Conservation (phyloP, 306 rosid species). For the Gleditsia sinensis region DNA sequence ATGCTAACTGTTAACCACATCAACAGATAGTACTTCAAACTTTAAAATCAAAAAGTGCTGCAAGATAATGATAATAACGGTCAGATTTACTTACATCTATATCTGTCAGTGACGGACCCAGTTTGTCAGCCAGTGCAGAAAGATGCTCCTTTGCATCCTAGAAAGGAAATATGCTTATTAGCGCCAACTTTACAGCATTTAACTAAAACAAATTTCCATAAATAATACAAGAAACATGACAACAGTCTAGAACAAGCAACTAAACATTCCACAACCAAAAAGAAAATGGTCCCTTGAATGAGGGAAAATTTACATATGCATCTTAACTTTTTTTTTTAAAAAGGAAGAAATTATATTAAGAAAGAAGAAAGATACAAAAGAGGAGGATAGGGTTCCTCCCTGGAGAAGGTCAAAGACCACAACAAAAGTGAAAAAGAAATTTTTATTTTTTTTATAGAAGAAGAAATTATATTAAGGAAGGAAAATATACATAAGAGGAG, state of each 20-base stretch:
- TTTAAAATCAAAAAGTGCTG: conserved; percentile 15
- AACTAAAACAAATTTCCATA: conserved; percentile 6
- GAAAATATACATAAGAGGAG: neutral
- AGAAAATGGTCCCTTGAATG: neutral
- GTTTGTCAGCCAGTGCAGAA: conserved; percentile 92
- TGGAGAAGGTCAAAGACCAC: too few species aligned
- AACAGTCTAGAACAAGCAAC: conserved; percentile 18
- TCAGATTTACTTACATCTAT: conserved; percentile 69
- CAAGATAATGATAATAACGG: conserved; percentile 14
- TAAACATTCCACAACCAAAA: conserved; percentile 19
- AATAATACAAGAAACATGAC: conserved; percentile 27
- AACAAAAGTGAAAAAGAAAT: too few species aligned
- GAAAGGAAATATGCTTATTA: conserved; percentile 43
- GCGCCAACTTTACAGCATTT: conserved; percentile 35
- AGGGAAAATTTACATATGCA: neutral
- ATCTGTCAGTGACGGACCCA: conserved; percentile 87
- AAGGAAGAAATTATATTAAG: too few species aligned
- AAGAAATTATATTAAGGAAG: too few species aligned
- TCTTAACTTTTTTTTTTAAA: neutral
- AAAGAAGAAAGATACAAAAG: neutral
- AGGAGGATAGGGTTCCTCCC: neutral
- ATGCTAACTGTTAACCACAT: neutral
- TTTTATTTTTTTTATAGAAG: too few species aligned
- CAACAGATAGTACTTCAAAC: neutral
- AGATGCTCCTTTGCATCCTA: conserved; percentile 99